These are phyloP conservation scores for Naganishia friedmannii DNA, from an alignment of 768 basidiomycete genomes.

Conservation along the genomic window DNA sequence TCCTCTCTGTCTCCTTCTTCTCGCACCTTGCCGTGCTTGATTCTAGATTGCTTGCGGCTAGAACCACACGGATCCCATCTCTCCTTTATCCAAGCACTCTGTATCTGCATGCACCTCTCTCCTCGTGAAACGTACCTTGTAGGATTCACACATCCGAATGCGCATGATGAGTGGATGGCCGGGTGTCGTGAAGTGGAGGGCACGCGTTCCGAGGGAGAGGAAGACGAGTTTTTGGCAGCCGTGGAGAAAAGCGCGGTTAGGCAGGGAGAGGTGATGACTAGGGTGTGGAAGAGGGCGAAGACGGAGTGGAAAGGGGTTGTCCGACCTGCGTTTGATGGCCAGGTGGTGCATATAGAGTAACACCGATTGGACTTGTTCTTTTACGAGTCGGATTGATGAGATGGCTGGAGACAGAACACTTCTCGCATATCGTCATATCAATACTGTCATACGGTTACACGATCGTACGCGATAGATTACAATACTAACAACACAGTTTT, in stretches of 20 bases:
- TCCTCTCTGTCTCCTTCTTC: slow-evolving; percentile 35
- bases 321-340: slow-evolving; percentile 27
- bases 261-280: slow-evolving; percentile 26
- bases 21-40: slow-evolving; percentile 59
- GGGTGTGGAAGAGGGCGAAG: slow-evolving; percentile 27
- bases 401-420: not conserved
- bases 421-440: not conserved
- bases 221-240: slow-evolving; percentile 54
- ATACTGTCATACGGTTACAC: not conserved
- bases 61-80: slow-evolving; percentile 72
- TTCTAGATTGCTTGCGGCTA: slow-evolving; percentile 74
- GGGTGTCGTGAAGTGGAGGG: slow-evolving; percentile 52
- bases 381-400: no score
- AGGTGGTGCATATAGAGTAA: slow-evolving; percentile 20
- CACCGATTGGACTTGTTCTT: no score
- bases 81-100: slow-evolving; percentile 65
- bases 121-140: slow-evolving; percentile 67
- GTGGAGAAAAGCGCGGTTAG: slow-evolving; percentile 50
- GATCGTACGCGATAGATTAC: no score
- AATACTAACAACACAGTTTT: no score
- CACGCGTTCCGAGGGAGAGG: slow-evolving; percentile 49
- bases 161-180: slow-evolving; percentile 73
- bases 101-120: slow-evolving; percentile 60
- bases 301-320: slow-evolving; percentile 27
- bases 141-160: slow-evolving; percentile 73